Percentiles rank a stretch among this genome's conserved stretches.
Conservation (phyloP, 2,329 filamentous ascomycete genomes). For the Fusarium bulbicola region DNA sequence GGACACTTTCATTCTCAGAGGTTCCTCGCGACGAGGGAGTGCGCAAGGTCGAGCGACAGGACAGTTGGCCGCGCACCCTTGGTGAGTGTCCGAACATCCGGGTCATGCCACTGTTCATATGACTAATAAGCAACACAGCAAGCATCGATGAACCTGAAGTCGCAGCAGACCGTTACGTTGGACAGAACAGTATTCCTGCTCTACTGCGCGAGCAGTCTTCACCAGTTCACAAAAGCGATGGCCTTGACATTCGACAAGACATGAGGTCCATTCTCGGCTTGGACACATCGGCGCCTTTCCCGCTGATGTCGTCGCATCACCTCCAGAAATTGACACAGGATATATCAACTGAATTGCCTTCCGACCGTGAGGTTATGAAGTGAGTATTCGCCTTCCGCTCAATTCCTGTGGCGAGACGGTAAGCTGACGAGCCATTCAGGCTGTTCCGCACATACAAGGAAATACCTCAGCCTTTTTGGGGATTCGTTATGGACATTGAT, state of each 20-base stretch:
- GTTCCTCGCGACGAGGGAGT: slow-evolving; percentile 41
- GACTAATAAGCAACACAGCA: slow-evolving; percentile 46
- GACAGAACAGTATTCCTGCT: slow-evolving; percentile 75
- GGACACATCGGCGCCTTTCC: slow-evolving; percentile 72
- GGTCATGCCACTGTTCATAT: slow-evolving; percentile 16
- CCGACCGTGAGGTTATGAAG: slow-evolving; percentile 74
- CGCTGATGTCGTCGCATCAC: slow-evolving; percentile 71
- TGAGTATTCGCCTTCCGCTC: slow-evolving; percentile 47
- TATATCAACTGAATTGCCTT: slow-evolving; percentile 69
- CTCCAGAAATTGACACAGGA: slow-evolving; percentile 68
- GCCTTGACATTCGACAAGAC: slow-evolving; percentile 68
- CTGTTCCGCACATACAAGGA: slow-evolving; percentile 74
- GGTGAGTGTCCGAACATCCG: slow-evolving; percentile 42
- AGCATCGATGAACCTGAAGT: slow-evolving; percentile 63
- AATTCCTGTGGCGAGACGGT: neutral
- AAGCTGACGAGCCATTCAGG: slow-evolving; percentile 48
- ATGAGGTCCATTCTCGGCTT: slow-evolving; percentile 73
- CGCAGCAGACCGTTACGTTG: slow-evolving; percentile 68
- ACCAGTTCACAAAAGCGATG: slow-evolving; percentile 60
- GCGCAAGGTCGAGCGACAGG: slow-evolving; percentile 49
- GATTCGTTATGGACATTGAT: slow-evolving; percentile 72
- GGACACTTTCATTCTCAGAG: slow-evolving; percentile 47
- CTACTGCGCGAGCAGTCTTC: slow-evolving; percentile 69
- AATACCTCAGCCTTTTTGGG: slow-evolving; percentile 74
- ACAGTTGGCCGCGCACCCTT: slow-evolving; percentile 55